Conservation (phyloP, 495 filamentous ascomycete species). For the Aspergillus affinis region DNA sequence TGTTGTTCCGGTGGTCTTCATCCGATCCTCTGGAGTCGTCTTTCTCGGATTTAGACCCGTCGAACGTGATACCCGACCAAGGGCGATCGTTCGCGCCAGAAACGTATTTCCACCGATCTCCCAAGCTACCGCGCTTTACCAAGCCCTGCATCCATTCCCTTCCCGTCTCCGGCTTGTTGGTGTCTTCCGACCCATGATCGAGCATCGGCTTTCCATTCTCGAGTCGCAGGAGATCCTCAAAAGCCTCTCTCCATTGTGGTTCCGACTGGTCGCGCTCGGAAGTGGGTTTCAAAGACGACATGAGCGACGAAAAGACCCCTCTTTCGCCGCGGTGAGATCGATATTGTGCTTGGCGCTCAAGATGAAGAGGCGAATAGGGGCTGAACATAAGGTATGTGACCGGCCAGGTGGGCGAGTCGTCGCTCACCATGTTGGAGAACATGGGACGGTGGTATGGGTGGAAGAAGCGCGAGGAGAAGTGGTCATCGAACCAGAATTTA, state of each 20-base stretch:
- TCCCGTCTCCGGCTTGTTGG: conserved; percentile 27
- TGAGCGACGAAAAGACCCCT: conserved; percentile 39
- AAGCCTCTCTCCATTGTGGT: conserved; percentile 53
- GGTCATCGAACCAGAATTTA: conserved; percentile 33
- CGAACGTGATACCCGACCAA: conserved; percentile 29
- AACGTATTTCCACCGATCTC: conserved; percentile 36
- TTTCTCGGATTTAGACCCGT: conserved; percentile 15
- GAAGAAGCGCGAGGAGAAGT: conserved; percentile 30
- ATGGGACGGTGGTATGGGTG: conserved; percentile 27
- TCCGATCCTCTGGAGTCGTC: conserved; percentile 11
- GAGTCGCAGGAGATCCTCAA: conserved; percentile 54
- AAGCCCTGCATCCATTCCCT: conserved; percentile 40
- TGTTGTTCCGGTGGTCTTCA: conserved; percentile 1
- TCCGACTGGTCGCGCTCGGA: conserved; percentile 33
- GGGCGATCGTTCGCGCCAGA: conserved; percentile 21
- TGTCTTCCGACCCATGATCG: conserved; percentile 25
- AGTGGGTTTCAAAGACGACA: conserved; percentile 32
- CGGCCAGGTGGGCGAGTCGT: conserved; percentile 37
- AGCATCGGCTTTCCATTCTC: conserved; percentile 50
- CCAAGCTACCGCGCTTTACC: conserved; percentile 41
- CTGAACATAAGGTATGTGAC: conserved; percentile 43
- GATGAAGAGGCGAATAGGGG: conserved; percentile 52
- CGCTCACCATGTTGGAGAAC: conserved; percentile 33
- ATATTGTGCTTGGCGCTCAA: conserved; percentile 41
- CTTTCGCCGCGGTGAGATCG: conserved; percentile 25